These are phyloP conservation scores for Pseudoturritis turrita DNA, from an alignment of 345 rosid genomes.

Conservation along the genomic window DNA sequence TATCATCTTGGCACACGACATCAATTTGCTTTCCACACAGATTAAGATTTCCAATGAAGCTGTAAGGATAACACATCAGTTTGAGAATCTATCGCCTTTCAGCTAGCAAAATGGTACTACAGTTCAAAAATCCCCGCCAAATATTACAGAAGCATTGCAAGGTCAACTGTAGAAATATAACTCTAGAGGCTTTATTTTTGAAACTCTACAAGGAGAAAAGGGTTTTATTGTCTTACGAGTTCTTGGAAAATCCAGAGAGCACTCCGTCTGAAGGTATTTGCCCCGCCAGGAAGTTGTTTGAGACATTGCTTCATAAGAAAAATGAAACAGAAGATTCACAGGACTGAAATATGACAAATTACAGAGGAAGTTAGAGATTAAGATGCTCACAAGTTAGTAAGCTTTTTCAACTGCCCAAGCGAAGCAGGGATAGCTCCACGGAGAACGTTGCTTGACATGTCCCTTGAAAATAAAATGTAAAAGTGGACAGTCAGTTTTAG, in stretches of 20 bases:
- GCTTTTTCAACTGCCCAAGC: conserved; percentile 63
- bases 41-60: conserved; percentile 72
- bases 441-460: conserved; percentile 75
- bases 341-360: neutral
- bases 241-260: conserved; percentile 50
- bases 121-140: neutral
- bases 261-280: conserved; percentile 74
- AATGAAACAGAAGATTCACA: conserved; percentile 1
- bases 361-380: conserved; percentile 6
- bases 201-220: neutral
- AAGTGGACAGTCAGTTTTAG: neutral
- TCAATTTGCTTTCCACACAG: conserved; percentile 86
- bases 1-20: conserved; percentile 50
- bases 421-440: conserved; percentile 72
- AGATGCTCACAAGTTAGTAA: conserved; percentile 30
- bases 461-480: conserved; percentile 38
- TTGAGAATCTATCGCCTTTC: conserved; percentile 3
- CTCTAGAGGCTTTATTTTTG: neutral
- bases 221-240: conserved; percentile 57
- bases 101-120: neutral
- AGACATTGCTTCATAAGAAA: conserved; percentile 60
- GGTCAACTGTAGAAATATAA: neutral
- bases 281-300: conserved; percentile 81
- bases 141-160: neutral
- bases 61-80: conserved; percentile 30